Evolutionary conservation across 2,329 filamentous ascomycete species (phyloP).

Genomic region (Colletotrichum kahawae): DNA sequence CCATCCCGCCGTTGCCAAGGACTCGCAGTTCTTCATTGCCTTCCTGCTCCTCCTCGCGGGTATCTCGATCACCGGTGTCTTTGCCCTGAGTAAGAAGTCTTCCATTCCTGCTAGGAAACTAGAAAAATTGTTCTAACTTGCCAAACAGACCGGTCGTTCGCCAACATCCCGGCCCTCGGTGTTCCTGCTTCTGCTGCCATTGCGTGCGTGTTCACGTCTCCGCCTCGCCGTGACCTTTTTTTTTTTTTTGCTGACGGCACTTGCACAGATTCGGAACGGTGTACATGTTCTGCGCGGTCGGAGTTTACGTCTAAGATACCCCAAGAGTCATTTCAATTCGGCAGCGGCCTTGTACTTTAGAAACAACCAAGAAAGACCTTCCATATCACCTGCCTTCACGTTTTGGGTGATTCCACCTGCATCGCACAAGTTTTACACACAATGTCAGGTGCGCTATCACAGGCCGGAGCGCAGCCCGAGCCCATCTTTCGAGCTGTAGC

Average conservation of each 20-base stretch:
- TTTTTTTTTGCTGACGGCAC: constrained; percentile 4
- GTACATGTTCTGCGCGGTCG: constrained; percentile 98
- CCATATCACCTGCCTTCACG: neutral
- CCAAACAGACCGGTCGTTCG: constrained; percentile 75
- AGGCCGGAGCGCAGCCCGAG: constrained; percentile 27
- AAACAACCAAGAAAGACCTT: constrained; percentile 21
- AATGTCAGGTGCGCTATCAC: constrained; percentile 29
- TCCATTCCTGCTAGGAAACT: neutral
- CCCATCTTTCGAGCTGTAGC: constrained; percentile 77
- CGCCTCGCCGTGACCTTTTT: constrained; percentile 1
- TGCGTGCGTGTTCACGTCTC: constrained; percentile 67
- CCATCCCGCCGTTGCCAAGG: constrained; percentile 79
- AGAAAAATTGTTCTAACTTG: constrained; percentile 26
- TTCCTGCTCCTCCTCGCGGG: constrained; percentile 77
- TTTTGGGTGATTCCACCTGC: constrained; percentile 1
- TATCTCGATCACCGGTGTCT: constrained; percentile 76
- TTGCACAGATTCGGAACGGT: constrained; percentile 81
- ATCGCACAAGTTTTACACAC: neutral
- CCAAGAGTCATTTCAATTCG: constrained; percentile 30
- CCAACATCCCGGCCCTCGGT: constrained; percentile 78
- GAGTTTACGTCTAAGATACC: constrained; percentile 90
- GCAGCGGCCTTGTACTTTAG: constrained; percentile 24
- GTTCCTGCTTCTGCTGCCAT: constrained; percentile 87
- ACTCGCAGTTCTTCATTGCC: constrained; percentile 81
- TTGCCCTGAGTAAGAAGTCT: constrained; percentile 76